Conservation (phyloP, 805 yeast genomes). For the Henningerozyma blattae region DNA sequence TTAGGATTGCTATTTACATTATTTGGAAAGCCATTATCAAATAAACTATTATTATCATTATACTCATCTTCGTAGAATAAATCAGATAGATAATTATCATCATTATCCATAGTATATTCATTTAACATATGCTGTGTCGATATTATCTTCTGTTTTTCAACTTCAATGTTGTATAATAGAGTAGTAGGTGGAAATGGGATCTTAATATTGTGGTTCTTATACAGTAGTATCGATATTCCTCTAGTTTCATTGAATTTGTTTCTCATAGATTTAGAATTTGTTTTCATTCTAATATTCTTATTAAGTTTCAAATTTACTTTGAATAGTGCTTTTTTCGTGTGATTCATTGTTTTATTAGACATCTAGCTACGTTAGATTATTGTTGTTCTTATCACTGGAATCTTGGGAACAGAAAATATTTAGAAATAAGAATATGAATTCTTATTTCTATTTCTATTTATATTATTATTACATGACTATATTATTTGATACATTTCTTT, state of each 20-base stretch:
- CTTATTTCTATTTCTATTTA: not conserved
- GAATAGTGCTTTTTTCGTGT: constrained; percentile 4
- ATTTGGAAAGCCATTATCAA: not conserved
- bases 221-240: not conserved
- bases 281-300: constrained; percentile 1
- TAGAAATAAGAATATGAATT: not conserved
- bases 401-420: not conserved
- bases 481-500: not conserved
- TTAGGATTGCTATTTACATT: no score
- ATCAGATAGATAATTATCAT: no score
- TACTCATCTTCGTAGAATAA: not conserved
- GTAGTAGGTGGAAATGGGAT: constrained; percentile 8
- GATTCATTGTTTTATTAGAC: not conserved
- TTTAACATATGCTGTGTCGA: no score
- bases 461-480: not conserved
- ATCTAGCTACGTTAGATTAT: not conserved
- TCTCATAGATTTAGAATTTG: constrained; percentile 1
- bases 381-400: not conserved
- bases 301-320: constrained; percentile 6
- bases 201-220: constrained; percentile 1
- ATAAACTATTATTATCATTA: not conserved
- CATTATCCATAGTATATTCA: no score
- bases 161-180: constrained; percentile 5
- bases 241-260: not conserved
- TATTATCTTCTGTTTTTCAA: constrained; percentile 3